Evolutionary conservation across 805 yeast species (phyloP).

Genomic region (Metschnikowia colocasiae): DNA sequence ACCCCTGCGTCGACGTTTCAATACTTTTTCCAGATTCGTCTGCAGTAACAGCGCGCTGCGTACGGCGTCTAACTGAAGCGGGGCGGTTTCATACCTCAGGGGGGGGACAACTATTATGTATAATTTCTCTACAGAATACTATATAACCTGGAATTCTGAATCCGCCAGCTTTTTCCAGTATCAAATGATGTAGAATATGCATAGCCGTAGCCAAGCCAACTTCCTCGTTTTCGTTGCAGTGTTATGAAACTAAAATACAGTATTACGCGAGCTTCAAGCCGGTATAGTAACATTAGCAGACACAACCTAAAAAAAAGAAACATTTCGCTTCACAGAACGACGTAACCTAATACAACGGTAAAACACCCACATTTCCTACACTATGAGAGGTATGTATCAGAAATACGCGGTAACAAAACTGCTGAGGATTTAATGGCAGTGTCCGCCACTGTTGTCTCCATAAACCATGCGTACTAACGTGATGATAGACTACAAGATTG

Average conservation of each 20-base stretch:
- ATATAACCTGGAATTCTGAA: background rate
- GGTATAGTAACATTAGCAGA: conserved; percentile 6
- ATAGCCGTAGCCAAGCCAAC: background rate
- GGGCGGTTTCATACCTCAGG: background rate
- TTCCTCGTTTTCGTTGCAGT: background rate
- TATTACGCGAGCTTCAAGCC: conserved; percentile 2
- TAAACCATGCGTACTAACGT: conserved; percentile 10
- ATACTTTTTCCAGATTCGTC: background rate
- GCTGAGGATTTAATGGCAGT: background rate
- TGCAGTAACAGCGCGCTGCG: conserved; percentile 3
- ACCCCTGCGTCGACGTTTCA: background rate
- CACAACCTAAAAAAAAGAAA: conserved; percentile 7
- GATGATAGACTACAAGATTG: conserved; percentile 72
- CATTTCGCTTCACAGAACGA: conserved; percentile 2
- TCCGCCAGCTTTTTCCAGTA: no score
- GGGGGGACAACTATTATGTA: background rate
- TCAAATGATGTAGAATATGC: no score
- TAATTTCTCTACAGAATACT: background rate
- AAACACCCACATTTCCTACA: conserved; percentile 1
- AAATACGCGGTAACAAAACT: background rate
- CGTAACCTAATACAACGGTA: background rate
- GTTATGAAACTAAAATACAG: background rate
- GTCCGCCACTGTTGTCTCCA: background rate
- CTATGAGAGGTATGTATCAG: conserved; percentile 16
- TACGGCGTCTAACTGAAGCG: background rate